Evolutionary conservation across 2,329 filamentous ascomycete species (phyloP), one percentile per base, ranked within the genome.

Genomic region (Scedosporium aurantiacum): DNA sequence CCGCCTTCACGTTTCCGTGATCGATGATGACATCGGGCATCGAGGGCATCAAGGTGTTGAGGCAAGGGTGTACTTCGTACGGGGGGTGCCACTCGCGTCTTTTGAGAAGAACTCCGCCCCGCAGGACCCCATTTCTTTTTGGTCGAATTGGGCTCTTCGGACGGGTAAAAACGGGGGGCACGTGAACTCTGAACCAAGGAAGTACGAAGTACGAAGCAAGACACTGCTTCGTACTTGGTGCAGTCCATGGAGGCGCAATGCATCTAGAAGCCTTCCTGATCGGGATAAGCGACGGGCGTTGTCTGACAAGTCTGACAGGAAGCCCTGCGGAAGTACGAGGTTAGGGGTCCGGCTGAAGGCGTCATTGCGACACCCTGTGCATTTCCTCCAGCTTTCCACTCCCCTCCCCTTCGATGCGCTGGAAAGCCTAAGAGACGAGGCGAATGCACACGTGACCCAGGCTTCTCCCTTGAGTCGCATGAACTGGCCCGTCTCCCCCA

Each of bases 261-360:
- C 50, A 54, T 54, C 50, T 54, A 54, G 50, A 54, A 54, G 50
- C 50, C 23, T 54, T 54, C 50, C 50, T 54, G 50, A 27, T 54
- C 27, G 18, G 50, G 50, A 23, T 25, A 23, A 23, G 50, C 7
- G 50, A 47, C 43, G 18, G 50, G 23, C 18, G 50, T 5, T 14
- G 21, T 18, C 18, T 21, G 18, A 10, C 43, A n/a, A 47, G 43
- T 47, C 43, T 47, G 43, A 21, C 43, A 47, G n/a, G n/a, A n/a
- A 47, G 43, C 43, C 32, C 3, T 12, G 10, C 32, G 32, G 32
- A 47, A 47, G 43, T 23, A 18, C 21, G 2, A 21, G 7, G 21
- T n/a, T 23, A 47, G 16, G 5, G 21, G 43, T 10, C 18, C 14
- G 23, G 23, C 50, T 54, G 50, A 52, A 21, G n/a, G 21, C 8